Conservation (phyloP, 768 basidiomycete genomes). For the Piloderma croceum region DNA sequence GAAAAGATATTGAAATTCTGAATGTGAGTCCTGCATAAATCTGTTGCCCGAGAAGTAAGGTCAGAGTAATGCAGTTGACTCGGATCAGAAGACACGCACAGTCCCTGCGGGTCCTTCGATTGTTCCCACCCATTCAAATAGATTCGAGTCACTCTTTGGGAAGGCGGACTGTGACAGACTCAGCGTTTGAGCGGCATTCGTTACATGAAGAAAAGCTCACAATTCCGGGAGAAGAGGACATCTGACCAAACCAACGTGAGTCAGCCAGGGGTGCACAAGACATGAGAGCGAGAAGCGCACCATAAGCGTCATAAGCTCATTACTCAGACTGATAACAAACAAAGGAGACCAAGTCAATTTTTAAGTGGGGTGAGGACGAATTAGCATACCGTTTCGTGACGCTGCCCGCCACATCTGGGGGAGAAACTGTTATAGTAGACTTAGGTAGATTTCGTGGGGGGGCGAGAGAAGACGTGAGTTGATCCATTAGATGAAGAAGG, state of each 20-base stretch:
- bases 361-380: slow-evolving; percentile 4
- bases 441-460: slow-evolving; percentile 57
- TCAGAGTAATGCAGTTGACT: slow-evolving; percentile 4
- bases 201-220: too few species aligned
- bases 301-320: slow-evolving; percentile 87
- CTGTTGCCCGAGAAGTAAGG: slow-evolving; percentile 28
- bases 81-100: slow-evolving; percentile 34
- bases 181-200: too few species aligned
- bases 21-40: slow-evolving; percentile 77
- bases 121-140: slow-evolving; percentile 88
- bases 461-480: slow-evolving; percentile 59
- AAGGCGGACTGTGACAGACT: slow-evolving; percentile 73
- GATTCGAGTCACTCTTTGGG: slow-evolving; percentile 78
- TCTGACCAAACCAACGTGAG: slow-evolving; percentile 36
- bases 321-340: slow-evolving; percentile 52
- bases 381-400: slow-evolving; percentile 71
- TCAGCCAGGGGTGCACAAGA: neutral
- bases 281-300: slow-evolving; percentile 34
- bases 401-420: slow-evolving; percentile 61
- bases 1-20: slow-evolving; percentile 81
- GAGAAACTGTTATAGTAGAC: slow-evolving; percentile 44
- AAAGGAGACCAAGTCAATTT: slow-evolving; percentile 7
- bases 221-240: slow-evolving; percentile 85
- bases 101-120: slow-evolving; percentile 79
- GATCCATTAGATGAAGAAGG: slow-evolving; percentile 51